phyloP scores from a whole-genome alignment of 768 basidiomycete species.

The Trametopsis cervina region DNA sequence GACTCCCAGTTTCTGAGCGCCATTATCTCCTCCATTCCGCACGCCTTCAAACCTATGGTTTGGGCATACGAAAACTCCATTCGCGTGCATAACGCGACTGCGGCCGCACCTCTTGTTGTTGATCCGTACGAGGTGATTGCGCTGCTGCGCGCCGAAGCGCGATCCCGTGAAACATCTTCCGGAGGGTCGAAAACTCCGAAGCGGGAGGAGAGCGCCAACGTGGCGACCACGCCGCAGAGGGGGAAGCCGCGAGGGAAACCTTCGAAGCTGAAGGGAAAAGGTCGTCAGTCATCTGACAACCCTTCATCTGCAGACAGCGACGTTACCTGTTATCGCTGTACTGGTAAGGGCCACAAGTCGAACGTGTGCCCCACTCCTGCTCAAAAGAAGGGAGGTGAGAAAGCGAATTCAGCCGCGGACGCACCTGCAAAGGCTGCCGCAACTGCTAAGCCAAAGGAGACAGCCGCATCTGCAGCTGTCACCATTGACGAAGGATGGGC shows the following conservation, averaged over 20 bases:
- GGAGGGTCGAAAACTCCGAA: too few relatives aligned
- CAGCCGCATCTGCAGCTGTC: not conserved
- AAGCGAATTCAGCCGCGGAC: too few relatives aligned
- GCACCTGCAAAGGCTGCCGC: not conserved
- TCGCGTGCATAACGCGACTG: not conserved
- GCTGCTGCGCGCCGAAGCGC: not conserved
- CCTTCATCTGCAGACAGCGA: not conserved
- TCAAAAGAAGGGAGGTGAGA: not conserved
- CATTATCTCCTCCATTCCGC: conserved; percentile 1
- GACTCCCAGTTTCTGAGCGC: not conserved
- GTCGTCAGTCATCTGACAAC: not conserved
- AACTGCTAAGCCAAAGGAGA: not conserved
- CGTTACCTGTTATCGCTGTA: conserved; percentile 5
- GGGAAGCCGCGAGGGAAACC: not conserved
- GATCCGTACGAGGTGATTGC: not conserved
- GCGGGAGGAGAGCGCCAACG: not conserved
- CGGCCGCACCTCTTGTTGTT: not conserved
- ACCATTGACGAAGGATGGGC: not conserved
- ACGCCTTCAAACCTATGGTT: not conserved
- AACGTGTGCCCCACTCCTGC: not conserved
- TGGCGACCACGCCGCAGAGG: not conserved
- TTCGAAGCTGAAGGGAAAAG: not conserved
- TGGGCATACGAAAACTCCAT: not conserved
- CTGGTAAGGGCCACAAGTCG: conserved; percentile 2
- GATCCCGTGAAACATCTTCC: not conserved